Base-by-base conservation (phyloP, 2,329 filamentous ascomycete species). In the Sarocladium strictum region DNA sequence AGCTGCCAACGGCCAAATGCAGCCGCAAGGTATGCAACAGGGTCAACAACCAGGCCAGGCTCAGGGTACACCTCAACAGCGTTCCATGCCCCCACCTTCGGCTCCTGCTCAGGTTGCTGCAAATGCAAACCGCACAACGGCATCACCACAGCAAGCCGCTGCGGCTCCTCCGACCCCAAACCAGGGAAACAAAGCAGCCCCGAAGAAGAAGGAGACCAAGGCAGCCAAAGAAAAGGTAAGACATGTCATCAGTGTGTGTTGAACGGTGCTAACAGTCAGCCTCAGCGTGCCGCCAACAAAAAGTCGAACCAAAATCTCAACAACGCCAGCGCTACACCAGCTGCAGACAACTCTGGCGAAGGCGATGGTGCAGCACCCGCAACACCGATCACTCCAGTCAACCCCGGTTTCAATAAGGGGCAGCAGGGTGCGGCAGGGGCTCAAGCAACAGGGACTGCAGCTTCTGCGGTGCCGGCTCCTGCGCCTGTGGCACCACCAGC, bases 91-190 rank as follows among this genome's bases (percentile, higher is more conserved):
- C 21, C 84, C 84, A 3, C 84, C 85, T 6, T 83, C 83, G 14
- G 83, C 83, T 23, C 83, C 83, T 11, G 72, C 72, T 2, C 71
- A 69, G 3, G 50, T 40, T 15, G 68, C 71, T 33, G 64, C 75
- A 55, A 78, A 77, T 60, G 74, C 76, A 54, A 78, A 75, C 58
- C 74, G 79, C 54, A 77, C 74, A 40, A 79, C 82, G 14, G 80
- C 80, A 12, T 85, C 83, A 17, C 84, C 83, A 23, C 83, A 85
- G 61, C 79, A 81, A 60, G 79, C 78, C 58, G 82, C 78, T 56
- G 79, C 83, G 6, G 86, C 86, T 33, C 89, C 89, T 1, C 89
- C 89, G 1, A 94, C 89, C 3, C 89, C 89, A 1, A 85, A 83
- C 53, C 87, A 90, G 65, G 69, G 76, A 1, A 86, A 84, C 65